phyloP scores from a whole-genome alignment of 2,329 filamentous ascomycete genomes.

The Fusarium succisae region DNA sequence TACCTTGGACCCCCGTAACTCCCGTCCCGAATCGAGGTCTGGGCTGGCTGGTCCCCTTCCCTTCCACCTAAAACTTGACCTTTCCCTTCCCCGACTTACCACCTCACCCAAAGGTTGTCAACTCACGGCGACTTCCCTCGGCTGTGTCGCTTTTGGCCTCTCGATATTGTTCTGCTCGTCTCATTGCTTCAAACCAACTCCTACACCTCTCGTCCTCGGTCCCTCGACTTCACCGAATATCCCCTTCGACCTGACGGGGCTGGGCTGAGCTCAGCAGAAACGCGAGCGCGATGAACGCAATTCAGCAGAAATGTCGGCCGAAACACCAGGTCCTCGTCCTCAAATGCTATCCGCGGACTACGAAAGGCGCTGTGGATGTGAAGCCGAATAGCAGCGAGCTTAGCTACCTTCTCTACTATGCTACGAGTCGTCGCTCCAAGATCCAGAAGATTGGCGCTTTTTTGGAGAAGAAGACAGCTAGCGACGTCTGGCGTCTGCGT shows the following conservation, averaged over 20 bases:
- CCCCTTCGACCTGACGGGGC: conserved; percentile 11
- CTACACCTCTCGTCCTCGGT: neutral
- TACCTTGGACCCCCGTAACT: conserved; percentile 31
- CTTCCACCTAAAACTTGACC: conserved; percentile 25
- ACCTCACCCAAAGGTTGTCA: conserved; percentile 22
- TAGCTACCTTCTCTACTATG: conserved; percentile 96
- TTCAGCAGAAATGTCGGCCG: conserved; percentile 78
- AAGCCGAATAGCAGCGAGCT: conserved; percentile 97
- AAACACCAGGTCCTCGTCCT: conserved; percentile 97
- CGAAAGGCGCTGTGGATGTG: conserved; percentile 90
- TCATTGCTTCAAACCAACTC: neutral
- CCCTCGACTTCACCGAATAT: neutral
- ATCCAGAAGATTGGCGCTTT: conserved; percentile 96
- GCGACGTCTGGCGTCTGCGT: conserved; percentile 88
- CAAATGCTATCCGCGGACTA: conserved; percentile 94
- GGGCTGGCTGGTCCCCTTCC: conserved; percentile 6
- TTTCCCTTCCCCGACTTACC: conserved; percentile 26
- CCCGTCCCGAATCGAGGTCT: conserved; percentile 11
- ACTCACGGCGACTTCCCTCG: conserved; percentile 27
- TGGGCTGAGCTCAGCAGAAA: conserved; percentile 34
- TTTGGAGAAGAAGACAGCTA: conserved; percentile 91
- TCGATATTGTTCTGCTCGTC: conserved; percentile 2
- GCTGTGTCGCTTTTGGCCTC: conserved; percentile 8
- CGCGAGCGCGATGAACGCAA: conserved; percentile 64
- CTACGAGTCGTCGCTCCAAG: conserved; percentile 92